Conservation (phyloP, 148 eudicot genomes). For the Rhododendron henanense region DNA sequence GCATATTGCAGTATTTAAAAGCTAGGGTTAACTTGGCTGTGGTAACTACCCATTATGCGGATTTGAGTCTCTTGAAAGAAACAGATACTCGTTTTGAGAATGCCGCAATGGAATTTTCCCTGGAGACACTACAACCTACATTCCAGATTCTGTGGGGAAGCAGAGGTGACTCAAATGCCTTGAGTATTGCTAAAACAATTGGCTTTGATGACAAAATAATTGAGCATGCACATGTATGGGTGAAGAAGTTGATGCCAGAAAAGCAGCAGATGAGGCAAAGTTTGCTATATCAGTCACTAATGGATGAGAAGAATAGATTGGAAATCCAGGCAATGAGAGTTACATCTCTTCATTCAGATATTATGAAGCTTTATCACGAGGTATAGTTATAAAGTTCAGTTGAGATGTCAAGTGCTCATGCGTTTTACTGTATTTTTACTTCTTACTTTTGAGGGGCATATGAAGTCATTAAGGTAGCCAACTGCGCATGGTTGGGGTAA, state of each 20-base stretch:
- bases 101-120: constrained; percentile 94
- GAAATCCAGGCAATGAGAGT: constrained; percentile 50
- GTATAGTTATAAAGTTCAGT: constrained; percentile 31
- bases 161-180: constrained; percentile 88
- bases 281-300: constrained; percentile 61
- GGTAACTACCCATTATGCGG: constrained; percentile 93
- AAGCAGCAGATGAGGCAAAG: constrained; percentile 64
- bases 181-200: constrained; percentile 74
- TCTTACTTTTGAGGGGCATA: not conserved
- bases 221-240: constrained; percentile 72
- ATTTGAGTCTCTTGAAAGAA: constrained; percentile 67
- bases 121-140: constrained; percentile 83
- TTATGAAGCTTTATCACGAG: constrained; percentile 69
- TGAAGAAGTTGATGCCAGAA: constrained; percentile 74
- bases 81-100: constrained; percentile 67
- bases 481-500: not conserved
- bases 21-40: constrained; percentile 73
- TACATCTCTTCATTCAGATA: constrained; percentile 60
- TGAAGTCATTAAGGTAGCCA: not conserved
- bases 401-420: constrained; percentile 1
- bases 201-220: constrained; percentile 77
- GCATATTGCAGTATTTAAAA: constrained; percentile 84
- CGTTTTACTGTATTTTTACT: not conserved
- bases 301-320: constrained; percentile 73
- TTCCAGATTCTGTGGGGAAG: constrained; percentile 88